phyloP scores from a whole-genome alignment of 2,329 filamentous ascomycete genomes.

The Grosmannia clavigera region DNA sequence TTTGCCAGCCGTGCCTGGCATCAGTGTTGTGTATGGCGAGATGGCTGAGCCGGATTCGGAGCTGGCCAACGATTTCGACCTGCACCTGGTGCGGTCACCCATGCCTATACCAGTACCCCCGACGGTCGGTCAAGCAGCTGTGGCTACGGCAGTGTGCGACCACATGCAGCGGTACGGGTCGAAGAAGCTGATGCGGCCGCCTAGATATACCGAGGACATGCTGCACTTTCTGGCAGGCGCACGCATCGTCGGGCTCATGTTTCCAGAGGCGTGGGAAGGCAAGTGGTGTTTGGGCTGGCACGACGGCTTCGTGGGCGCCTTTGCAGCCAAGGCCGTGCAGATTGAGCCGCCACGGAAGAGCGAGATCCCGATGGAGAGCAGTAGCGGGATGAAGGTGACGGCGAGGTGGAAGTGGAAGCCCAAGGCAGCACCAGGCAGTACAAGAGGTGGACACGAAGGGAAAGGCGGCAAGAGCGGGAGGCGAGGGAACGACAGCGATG shows the following conservation, averaged over 20 bases:
- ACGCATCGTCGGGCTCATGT: constrained; percentile 36
- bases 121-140: constrained; percentile 18
- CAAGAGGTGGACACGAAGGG: not conserved
- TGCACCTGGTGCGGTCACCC: constrained; percentile 23
- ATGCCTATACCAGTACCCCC: constrained; percentile 18
- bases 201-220: constrained; percentile 20
- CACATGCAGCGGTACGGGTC: constrained; percentile 24
- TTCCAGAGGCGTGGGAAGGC: constrained; percentile 37
- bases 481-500: not conserved
- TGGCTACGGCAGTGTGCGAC: constrained; percentile 21
- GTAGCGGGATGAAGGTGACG: constrained; percentile 34
- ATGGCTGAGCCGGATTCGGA: constrained; percentile 1
- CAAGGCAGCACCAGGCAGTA: not conserved
- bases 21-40: constrained; percentile 25
- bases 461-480: constrained; percentile 5
- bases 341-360: constrained; percentile 32
- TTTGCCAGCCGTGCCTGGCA: constrained; percentile 23
- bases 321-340: constrained; percentile 35
- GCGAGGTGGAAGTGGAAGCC: constrained; percentile 41
- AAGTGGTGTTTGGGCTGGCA: constrained; percentile 48
- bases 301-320: constrained; percentile 36
- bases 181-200: constrained; percentile 21
- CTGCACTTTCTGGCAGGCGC: constrained; percentile 33
- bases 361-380: constrained; percentile 33
- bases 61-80: constrained; percentile 21